Percentiles rank a stretch among this genome's conserved stretches.
These are phyloP conservation scores for Skeletonema costatum DNA, from an alignment of 108 stramenopile species.

Conservation along the genomic window DNA sequence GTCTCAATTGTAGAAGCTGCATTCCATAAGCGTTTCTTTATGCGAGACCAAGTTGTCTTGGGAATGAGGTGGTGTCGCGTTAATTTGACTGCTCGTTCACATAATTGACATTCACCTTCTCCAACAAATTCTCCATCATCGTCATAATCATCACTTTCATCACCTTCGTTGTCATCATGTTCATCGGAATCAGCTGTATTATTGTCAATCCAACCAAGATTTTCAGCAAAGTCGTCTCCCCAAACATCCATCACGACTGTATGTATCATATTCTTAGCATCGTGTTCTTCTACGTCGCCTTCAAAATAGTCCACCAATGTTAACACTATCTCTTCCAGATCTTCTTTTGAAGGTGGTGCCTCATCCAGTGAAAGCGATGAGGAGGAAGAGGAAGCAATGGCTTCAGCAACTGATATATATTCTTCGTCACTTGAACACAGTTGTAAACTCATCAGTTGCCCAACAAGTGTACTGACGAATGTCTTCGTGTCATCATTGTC, in stretches of 20 bases:
- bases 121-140: slow-evolving; percentile 44
- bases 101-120: slow-evolving; percentile 79
- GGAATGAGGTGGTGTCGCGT: slow-evolving; percentile 78
- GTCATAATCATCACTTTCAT: slow-evolving; percentile 12
- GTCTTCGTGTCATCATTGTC: background rate
- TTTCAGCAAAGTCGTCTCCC: slow-evolving; percentile 6
- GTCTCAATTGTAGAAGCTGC: slow-evolving; percentile 46
- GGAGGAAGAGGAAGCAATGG: background rate
- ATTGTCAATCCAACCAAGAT: background rate
- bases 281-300: slow-evolving; percentile 1
- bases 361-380: background rate
- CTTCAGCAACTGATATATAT: slow-evolving; percentile 6
- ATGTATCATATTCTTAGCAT: slow-evolving; percentile 3
- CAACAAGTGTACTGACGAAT: slow-evolving; percentile 3
- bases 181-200: background rate
- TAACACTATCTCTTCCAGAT: slow-evolving; percentile 1
- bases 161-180: background rate
- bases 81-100: slow-evolving; percentile 68
- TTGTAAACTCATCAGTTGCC: background rate
- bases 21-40: slow-evolving; percentile 55
- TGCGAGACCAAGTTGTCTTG: slow-evolving; percentile 58
- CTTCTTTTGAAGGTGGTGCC: background rate
- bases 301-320: slow-evolving; percentile 27
- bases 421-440: slow-evolving; percentile 30
- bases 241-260: slow-evolving; percentile 8